phyloP scores from a whole-genome alignment of 2,329 filamentous ascomycete genomes.

The Scedosporium aurantiacum region DNA sequence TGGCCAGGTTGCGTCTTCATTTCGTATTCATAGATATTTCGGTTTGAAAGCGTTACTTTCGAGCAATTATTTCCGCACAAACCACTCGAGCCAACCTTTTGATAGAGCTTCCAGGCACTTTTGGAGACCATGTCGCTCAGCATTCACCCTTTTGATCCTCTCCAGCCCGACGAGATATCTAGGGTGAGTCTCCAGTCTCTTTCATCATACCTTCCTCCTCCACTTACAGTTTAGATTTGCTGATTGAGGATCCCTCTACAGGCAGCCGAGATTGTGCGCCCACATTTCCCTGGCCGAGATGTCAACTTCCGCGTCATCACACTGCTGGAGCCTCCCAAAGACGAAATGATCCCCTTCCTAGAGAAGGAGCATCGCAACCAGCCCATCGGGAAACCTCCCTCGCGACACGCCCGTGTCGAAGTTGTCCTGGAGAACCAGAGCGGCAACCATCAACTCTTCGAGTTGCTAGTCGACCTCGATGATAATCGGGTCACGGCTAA shows the following conservation, averaged over 20 bases:
- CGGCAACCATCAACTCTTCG: slow-evolving; percentile 16
- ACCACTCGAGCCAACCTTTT: too few species aligned
- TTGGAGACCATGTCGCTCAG: neutral
- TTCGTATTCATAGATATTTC: too few species aligned
- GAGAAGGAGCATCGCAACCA: slow-evolving; percentile 25
- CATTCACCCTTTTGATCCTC: slow-evolving; percentile 17
- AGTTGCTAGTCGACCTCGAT: slow-evolving; percentile 23
- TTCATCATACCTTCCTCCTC: neutral
- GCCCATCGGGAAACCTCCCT: slow-evolving; percentile 12
- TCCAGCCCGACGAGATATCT: slow-evolving; percentile 16
- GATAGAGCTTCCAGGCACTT: too few species aligned
- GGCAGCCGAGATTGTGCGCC: slow-evolving; percentile 14
- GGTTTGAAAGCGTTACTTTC: too few species aligned
- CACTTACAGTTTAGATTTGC: neutral
- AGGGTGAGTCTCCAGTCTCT: slow-evolving; percentile 11
- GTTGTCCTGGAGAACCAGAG: slow-evolving; percentile 15
- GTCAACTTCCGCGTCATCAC: slow-evolving; percentile 38
- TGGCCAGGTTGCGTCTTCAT: too few species aligned
- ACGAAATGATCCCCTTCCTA: slow-evolving; percentile 32
- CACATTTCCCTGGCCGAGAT: slow-evolving; percentile 12
- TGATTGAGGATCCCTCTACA: neutral
- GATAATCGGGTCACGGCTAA: slow-evolving; percentile 15
- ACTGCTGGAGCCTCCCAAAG: slow-evolving; percentile 37
- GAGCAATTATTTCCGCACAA: too few species aligned
- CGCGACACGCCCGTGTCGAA: slow-evolving; percentile 29